phyloP scores from a whole-genome alignment of 2,329 filamentous ascomycete species.

The Escovopsis sp. region DNA sequence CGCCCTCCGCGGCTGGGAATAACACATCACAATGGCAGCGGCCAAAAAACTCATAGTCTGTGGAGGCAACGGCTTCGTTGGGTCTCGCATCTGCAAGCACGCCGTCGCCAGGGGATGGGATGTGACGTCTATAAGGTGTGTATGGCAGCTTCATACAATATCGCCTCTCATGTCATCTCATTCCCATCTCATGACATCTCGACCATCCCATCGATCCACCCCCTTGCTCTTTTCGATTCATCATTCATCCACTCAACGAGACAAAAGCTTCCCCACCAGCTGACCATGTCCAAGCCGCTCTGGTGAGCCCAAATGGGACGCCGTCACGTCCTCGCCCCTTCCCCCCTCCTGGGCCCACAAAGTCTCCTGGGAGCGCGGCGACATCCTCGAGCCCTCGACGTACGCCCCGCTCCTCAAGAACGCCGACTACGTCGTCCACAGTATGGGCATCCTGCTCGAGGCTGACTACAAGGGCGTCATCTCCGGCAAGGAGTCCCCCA shows the following conservation, averaged over 20 bases:
- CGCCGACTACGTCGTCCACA: slow-evolving; percentile 80
- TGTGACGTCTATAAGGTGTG: slow-evolving; percentile 79
- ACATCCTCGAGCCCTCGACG: slow-evolving; percentile 68
- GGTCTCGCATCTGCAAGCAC: slow-evolving; percentile 77
- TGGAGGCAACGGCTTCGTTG: slow-evolving; percentile 86
- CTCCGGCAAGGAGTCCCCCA: slow-evolving; percentile 66
- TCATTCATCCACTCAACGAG: too few relatives aligned
- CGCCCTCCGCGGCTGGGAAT: too few relatives aligned
- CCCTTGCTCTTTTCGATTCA: too few relatives aligned
- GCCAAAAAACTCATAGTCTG: slow-evolving; percentile 77
- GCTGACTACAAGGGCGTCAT: slow-evolving; percentile 94
- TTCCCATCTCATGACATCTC: too few relatives aligned
- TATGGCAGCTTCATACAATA: too few relatives aligned
- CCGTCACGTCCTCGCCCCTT: slow-evolving; percentile 52
- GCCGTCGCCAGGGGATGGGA: slow-evolving; percentile 78
- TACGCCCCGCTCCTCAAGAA: slow-evolving; percentile 63
- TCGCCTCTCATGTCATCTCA: too few relatives aligned
- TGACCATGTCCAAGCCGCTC: slow-evolving; percentile 52
- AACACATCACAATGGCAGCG: slow-evolving; percentile 40
- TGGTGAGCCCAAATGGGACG: slow-evolving; percentile 73
- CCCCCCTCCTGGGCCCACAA: slow-evolving; percentile 68
- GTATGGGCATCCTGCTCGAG: slow-evolving; percentile 89
- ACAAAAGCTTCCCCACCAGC: neutral
- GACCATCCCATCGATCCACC: too few relatives aligned
- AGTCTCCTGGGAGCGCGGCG: slow-evolving; percentile 76